A percentile compares a stretch with the other conserved stretches of the same genome.
These are phyloP conservation scores for Moesziomyces sp. DNA, from an alignment of 1,284 basidiomycete genomes.

Conservation along the genomic window DNA sequence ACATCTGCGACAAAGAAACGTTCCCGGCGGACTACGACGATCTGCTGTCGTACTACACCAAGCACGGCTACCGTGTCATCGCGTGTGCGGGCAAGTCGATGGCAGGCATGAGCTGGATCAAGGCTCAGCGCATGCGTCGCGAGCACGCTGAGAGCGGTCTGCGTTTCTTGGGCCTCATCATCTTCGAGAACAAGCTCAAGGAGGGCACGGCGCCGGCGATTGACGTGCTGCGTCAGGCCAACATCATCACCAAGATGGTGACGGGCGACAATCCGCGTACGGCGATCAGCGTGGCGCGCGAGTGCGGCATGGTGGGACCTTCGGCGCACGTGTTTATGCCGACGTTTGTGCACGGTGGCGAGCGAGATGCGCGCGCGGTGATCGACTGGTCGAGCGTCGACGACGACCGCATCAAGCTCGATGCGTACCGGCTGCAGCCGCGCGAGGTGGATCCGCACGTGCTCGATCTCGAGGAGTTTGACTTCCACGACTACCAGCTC, in stretches of 20 bases:
- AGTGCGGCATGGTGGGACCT: constrained; percentile 89
- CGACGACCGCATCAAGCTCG: constrained; percentile 84
- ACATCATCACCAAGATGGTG: constrained; percentile 96
- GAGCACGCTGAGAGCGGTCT: constrained; percentile 93
- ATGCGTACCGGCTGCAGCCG: constrained; percentile 80
- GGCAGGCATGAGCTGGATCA: constrained; percentile 93
- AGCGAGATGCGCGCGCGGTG: constrained; percentile 74
- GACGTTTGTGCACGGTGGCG: constrained; percentile 78
- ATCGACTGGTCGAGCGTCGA: constrained; percentile 94
- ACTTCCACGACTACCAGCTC: constrained; percentile 84
- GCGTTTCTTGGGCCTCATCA: constrained; percentile 92
- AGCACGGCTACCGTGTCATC: constrained; percentile 96
- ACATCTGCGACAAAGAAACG: constrained; percentile 75
- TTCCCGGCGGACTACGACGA: constrained; percentile 93
- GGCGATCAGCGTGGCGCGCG: constrained; percentile 94
- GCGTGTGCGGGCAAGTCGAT: constrained; percentile 97
- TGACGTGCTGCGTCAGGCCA: constrained; percentile 85
- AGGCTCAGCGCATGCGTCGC: constrained; percentile 93
- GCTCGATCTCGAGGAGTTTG: constrained; percentile 60
- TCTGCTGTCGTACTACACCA: constrained; percentile 94
- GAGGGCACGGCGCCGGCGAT: constrained; percentile 91
- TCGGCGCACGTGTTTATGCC: constrained; percentile 93
- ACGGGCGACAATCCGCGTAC: constrained; percentile 98
- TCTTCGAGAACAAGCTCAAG: constrained; percentile 99
- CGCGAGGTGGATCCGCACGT: constrained; percentile 59